Percentiles rank a stretch among this genome's conserved stretches.
These are phyloP conservation scores for Sicyos edulis DNA, from an alignment of 306 rosid genomes.

Conservation along the genomic window DNA sequence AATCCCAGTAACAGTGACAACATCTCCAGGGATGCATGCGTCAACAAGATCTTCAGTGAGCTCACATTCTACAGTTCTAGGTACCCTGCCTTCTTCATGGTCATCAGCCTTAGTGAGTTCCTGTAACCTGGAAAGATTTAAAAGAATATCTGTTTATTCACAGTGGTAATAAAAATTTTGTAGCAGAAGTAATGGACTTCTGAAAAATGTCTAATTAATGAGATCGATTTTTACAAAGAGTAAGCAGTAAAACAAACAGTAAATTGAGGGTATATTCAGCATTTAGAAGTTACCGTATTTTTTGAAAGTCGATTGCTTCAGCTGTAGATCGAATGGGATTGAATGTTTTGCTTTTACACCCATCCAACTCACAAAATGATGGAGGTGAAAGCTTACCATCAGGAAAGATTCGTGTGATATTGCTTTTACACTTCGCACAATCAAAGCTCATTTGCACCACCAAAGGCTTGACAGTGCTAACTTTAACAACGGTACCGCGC, in stretches of 20 bases:
- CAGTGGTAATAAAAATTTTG: neutral
- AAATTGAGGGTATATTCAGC: constrained; percentile 20
- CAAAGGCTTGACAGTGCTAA: constrained; percentile 70
- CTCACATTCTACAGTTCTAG: constrained; percentile 96
- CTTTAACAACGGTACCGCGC: constrained; percentile 87
- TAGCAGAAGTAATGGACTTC: neutral
- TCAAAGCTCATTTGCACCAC: constrained; percentile 72
- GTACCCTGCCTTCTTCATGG: constrained; percentile 94
- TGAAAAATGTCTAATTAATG: neutral
- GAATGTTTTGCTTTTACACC: constrained; percentile 86
- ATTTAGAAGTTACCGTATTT: constrained; percentile 54
- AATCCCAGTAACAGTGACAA: constrained; percentile 88
- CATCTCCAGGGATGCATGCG: constrained; percentile 94
- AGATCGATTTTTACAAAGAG: neutral
- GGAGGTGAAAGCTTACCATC: constrained; percentile 93
- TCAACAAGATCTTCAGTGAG: constrained; percentile 86
- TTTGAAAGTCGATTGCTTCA: constrained; percentile 74
- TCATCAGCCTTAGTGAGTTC: constrained; percentile 77
- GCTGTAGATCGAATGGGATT: constrained; percentile 68
- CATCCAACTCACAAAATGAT: constrained; percentile 53
- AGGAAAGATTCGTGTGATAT: constrained; percentile 53
- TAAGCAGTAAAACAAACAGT: neutral
- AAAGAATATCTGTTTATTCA: neutral
- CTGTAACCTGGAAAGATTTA: constrained; percentile 48
- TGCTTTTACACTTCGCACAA: constrained; percentile 72